Base-by-base conservation (phyloP, 306 rosid species). In the Ceratonia siliqua region DNA sequence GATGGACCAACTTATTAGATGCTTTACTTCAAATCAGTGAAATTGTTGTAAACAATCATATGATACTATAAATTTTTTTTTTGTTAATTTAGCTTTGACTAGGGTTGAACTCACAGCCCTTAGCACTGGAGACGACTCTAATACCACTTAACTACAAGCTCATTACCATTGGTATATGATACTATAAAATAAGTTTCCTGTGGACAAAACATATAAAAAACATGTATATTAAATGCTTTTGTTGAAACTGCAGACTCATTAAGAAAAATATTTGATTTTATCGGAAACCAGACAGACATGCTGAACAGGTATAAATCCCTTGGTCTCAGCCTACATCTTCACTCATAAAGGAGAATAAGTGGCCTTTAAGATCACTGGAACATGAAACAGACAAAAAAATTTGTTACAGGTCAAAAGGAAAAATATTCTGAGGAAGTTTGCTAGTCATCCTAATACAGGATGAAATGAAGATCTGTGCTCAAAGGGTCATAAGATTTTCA, bases 1-100 rank as follows among this genome's bases (percentile, higher is more conserved):
- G 57, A 81, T 18, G 13, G 39, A 70, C 8, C 72, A 28, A 63
- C 50, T 42, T 71, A 64, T 64, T 33, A 55, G 50, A 55, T 22
- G 6, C 82, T 48, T 27, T 46, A 56, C 24, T 38, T 59, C 63
- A 61, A 66, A 58, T 53, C 32, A 27, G 74, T 63, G 67, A 79
- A 45, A 64, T 59, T 24, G 58, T 27, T 39, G 70, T 25, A 38
- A 36, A 21, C 30, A 78, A 62, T 38, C 41, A 62, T 24, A 70
- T 33, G 14, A 42, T 25, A 25, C 30, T 27, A 38, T 43, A 20
- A 33, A 17, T 38, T 48, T n/a, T n/a, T n/a, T n/a, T n/a, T n/a
- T n/a, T n/a, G n/a, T n/a, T n/a, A n/a, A n/a, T n/a, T n/a, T n/a
- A n/a, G n/a, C n/a, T n/a, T n/a, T n/a, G n/a, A n/a, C n/a, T n/a